Evolutionary conservation across 164 flowering plant species (phyloP).

Genomic region (Nymphaea colorata): DNA sequence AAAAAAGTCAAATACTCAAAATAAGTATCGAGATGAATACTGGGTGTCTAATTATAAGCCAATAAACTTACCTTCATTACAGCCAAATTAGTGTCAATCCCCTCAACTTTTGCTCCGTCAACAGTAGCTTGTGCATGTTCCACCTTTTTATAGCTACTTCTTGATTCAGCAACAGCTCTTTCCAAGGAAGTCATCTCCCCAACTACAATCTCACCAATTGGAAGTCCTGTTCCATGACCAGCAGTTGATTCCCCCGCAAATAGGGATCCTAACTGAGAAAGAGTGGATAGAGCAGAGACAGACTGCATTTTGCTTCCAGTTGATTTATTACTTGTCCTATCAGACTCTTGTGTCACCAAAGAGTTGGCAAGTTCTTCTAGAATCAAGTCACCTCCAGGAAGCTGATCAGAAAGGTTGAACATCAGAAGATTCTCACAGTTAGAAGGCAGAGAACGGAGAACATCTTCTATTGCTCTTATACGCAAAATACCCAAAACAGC

Average conservation of each 20-base stretch:
- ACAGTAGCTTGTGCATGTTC: constrained; percentile 77
- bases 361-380: constrained; percentile 66
- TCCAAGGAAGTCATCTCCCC: constrained; percentile 67
- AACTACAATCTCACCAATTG: constrained; percentile 76
- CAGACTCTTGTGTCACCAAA: constrained; percentile 34
- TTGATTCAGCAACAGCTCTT: constrained; percentile 60
- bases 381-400: constrained; percentile 93
- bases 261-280: constrained; percentile 57
- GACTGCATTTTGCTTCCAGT: constrained; percentile 45
- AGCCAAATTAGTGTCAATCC: constrained; percentile 73
- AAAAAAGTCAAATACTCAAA: not conserved
- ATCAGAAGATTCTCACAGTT: constrained; percentile 51
- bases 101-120: constrained; percentile 92
- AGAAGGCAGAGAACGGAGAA: constrained; percentile 22
- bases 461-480: constrained; percentile 66
- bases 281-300: constrained; percentile 44
- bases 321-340: constrained; percentile 18
- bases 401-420: constrained; percentile 80
- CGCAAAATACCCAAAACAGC: constrained; percentile 81
- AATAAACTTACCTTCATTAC: not conserved
- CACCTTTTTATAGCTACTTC: constrained; percentile 54
- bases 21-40: not conserved
- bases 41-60: not conserved
- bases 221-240: constrained; percentile 28
- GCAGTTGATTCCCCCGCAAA: constrained; percentile 34